A percentile compares a stretch with the other conserved stretches of the same genome.
Evolutionary conservation across 768 basidiomycete genomes (phyloP).

Genomic region (Antrodiella citrinella): DNA sequence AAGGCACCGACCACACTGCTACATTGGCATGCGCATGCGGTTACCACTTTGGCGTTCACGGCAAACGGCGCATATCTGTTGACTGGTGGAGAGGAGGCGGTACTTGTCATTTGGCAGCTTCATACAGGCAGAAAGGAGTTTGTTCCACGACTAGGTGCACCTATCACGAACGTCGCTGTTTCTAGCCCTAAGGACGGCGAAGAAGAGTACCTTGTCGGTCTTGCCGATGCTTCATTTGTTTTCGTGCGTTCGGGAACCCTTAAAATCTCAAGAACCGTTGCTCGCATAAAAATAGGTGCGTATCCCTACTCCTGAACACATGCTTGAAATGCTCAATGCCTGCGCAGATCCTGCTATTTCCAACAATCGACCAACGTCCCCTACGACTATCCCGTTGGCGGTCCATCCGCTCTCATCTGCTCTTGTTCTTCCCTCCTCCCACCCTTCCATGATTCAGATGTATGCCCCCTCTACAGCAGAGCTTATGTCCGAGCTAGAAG

Average conservation of each 20-base stretch:
- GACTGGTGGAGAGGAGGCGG: conserved; percentile 92
- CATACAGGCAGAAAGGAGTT: conserved; percentile 86
- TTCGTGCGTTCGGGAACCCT: conserved; percentile 69
- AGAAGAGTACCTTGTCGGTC: conserved; percentile 81
- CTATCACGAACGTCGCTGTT: conserved; percentile 65
- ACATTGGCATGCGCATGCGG: conserved; percentile 97
- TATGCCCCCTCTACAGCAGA: conserved; percentile 69
- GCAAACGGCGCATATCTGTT: conserved; percentile 87
- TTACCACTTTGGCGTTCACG: conserved; percentile 81
- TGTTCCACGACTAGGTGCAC: conserved; percentile 84
- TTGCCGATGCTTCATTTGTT: conserved; percentile 74
- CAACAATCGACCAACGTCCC: conserved; percentile 28
- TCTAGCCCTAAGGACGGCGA: conserved; percentile 43
- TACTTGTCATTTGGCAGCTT: conserved; percentile 96
- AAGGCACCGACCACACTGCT: conserved; percentile 77
- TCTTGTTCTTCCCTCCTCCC: conserved; percentile 85
- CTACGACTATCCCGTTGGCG: conserved; percentile 56
- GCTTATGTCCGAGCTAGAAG: conserved; percentile 80
- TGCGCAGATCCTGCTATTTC: conserved; percentile 28
- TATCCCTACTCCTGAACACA: not conserved
- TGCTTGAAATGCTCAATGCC: conserved; percentile 4
- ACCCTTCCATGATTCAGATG: conserved; percentile 91
- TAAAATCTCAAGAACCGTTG: conserved; percentile 62
- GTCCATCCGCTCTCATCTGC: conserved; percentile 67
- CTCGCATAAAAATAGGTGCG: conserved; percentile 73